Conservation (phyloP, 768 basidiomycete genomes). For the Roridomyces roridus region DNA sequence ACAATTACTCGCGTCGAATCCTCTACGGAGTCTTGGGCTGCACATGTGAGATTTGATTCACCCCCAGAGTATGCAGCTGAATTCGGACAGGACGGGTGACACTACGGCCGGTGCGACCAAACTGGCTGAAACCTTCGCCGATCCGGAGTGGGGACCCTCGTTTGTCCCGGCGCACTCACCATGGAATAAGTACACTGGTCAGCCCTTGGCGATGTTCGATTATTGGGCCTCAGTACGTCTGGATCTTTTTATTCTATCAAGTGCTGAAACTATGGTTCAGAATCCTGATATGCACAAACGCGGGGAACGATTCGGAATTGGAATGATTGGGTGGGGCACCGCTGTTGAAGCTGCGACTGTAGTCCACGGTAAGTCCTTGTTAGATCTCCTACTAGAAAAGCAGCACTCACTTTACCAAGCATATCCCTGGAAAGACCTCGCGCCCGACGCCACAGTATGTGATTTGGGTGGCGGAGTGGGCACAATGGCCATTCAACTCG, state of each 20-base stretch:
- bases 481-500: constrained; percentile 31
- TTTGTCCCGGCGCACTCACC: constrained; percentile 16
- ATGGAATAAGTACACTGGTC: constrained; percentile 17
- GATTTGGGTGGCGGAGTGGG: constrained; percentile 40
- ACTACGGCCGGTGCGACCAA: constrained; percentile 10
- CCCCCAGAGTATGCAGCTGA: no score
- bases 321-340: constrained; percentile 24
- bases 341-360: constrained; percentile 17
- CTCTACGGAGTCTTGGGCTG: constrained; percentile 21
- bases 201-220: constrained; percentile 20
- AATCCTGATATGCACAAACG: constrained; percentile 10
- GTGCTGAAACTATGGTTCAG: neutral
- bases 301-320: constrained; percentile 22
- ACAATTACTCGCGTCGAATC: constrained; percentile 21
- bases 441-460: constrained; percentile 30
- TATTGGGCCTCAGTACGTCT: constrained; percentile 19
- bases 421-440: constrained; percentile 33
- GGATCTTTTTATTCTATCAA: neutral
- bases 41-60: no score
- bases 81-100: constrained; percentile 25
- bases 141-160: constrained; percentile 22
- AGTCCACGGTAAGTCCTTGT: constrained; percentile 14
- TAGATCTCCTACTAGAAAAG: no score
- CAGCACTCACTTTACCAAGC: constrained; percentile 18
- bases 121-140: constrained; percentile 19